Base-by-base conservation (phyloP, 495 filamentous ascomycete genomes). In the Xylaria scruposa region DNA sequence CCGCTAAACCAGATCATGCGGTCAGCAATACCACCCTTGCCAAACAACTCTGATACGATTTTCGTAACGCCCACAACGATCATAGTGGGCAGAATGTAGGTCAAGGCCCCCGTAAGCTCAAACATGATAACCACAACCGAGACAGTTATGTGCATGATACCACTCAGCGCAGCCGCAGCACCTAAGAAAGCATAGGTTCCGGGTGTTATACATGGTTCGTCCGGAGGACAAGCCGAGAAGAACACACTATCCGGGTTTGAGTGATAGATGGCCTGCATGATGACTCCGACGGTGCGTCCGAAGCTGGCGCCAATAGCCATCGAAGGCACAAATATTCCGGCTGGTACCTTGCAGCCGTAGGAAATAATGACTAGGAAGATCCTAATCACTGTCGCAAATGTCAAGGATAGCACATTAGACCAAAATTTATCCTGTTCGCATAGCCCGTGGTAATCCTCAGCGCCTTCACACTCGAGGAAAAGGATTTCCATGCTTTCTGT, bases 1-100 rank as follows among this genome's bases (percentile, higher is more conserved):
- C 96, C 96, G 77, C 93, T 99, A 85, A 98, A 97, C 95, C 94
- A 98, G 72, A 99, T 99, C 93, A 97, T 97, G 72, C 96, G 91
- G 80, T 99, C 96, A 15, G 96, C 96, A 68, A 99, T 98, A 40
- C 96, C 96, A 5, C 97, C 96, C 76, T 97, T 97, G 31, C 94
- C 93, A 77, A 97, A 97, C 21, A 94, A 88, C 69, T 97, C 93
- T 61, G 93, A 89, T 72, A 99, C 92, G 12, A 94, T 93, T 85
- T 99, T 99, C 68, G 97, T 98, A 54, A 98, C 91, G 33, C 96
- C 96, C 26, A 98, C 96, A 12, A 99, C 96, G 74, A 99, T 98
- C 96, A 98, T 97, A 13, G 96, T 98, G 4, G 95, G 95, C 46
- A 98, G 85, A 69, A 98, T 98, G 79, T 98, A 98, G 3, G 94